phyloP scores from a whole-genome alignment of 306 rosid species.

The Ormosia semicastrata region DNA sequence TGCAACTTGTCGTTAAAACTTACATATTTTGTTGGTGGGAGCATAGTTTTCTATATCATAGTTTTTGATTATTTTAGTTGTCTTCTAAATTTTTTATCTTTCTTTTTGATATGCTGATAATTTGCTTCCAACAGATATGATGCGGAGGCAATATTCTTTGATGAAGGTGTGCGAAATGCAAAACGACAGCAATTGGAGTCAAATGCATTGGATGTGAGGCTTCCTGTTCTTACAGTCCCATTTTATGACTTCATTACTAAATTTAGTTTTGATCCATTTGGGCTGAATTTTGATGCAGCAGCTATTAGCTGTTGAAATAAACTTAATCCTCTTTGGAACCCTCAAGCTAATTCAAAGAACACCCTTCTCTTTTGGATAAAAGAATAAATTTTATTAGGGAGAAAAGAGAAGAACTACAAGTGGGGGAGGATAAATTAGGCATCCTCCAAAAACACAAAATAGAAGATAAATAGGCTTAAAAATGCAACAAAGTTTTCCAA shows the following conservation, averaged over 20 bases:
- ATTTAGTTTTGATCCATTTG: background rate
- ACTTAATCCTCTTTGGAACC: background rate
- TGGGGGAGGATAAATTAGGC: background rate
- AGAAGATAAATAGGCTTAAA: background rate
- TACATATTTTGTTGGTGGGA: background rate
- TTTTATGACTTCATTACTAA: background rate
- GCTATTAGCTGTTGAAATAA: background rate
- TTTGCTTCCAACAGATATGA: constrained; percentile 61
- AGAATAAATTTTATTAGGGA: background rate
- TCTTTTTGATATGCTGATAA: background rate
- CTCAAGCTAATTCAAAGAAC: background rate
- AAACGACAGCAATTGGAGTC: constrained; percentile 64
- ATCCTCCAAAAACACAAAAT: background rate
- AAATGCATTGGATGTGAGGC: constrained; percentile 66
- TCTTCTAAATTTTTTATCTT: background rate
- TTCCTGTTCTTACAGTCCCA: background rate
- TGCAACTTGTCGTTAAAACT: background rate
- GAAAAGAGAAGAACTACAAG: background rate
- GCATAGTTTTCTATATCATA: background rate
- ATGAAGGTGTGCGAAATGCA: constrained; percentile 70
- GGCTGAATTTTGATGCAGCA: constrained; percentile 11
- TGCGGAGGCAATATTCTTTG: constrained; percentile 67
- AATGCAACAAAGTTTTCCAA: background rate
- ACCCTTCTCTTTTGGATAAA: background rate
- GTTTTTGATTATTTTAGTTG: constrained; percentile 4